Evolutionary conservation across 257 asterid species (phyloP).

Genomic region (Ilex asprella): DNA sequence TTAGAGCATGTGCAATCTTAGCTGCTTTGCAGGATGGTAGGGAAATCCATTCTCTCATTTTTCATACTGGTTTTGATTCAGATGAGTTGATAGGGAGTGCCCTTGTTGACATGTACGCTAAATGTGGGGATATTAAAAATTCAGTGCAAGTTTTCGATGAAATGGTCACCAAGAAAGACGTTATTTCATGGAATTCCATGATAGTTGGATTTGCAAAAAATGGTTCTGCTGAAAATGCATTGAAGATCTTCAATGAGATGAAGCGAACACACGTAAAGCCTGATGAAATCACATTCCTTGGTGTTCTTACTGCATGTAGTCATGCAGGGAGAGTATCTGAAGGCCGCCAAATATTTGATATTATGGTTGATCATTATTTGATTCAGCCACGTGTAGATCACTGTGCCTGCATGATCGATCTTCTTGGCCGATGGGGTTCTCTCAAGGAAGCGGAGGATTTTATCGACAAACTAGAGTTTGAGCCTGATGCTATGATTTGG

Average conservation of each 20-base stretch:
- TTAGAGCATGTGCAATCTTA: slow-evolving; percentile 63
- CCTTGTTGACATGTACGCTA: slow-evolving; percentile 92
- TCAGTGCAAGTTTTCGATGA: slow-evolving; percentile 56
- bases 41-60: slow-evolving; percentile 55
- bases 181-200: slow-evolving; percentile 85
- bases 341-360: slow-evolving; percentile 54
- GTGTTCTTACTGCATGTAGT: slow-evolving; percentile 85
- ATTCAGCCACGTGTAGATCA: slow-evolving; percentile 66
- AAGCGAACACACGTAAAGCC: slow-evolving; percentile 39
- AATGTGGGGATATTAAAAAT: slow-evolving; percentile 78
- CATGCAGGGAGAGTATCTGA: slow-evolving; percentile 76
- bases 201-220: slow-evolving; percentile 84
- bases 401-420: slow-evolving; percentile 86
- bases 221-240: slow-evolving; percentile 62
- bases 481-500: slow-evolving; percentile 81
- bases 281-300: slow-evolving; percentile 85
- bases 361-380: slow-evolving; percentile 42
- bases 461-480: slow-evolving; percentile 41
- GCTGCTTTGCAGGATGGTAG: slow-evolving; percentile 66
- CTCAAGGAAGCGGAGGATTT: slow-evolving; percentile 73
- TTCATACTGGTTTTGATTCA: slow-evolving; percentile 52
- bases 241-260: slow-evolving; percentile 67
- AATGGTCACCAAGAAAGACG: slow-evolving; percentile 54
- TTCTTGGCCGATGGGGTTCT: slow-evolving; percentile 83
- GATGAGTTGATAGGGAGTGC: slow-evolving; percentile 76